A percentile compares a stretch with the other conserved stretches of the same genome.
phyloP scores from a whole-genome alignment of 352 stramenopile species.

The Albugo laibachii region DNA sequence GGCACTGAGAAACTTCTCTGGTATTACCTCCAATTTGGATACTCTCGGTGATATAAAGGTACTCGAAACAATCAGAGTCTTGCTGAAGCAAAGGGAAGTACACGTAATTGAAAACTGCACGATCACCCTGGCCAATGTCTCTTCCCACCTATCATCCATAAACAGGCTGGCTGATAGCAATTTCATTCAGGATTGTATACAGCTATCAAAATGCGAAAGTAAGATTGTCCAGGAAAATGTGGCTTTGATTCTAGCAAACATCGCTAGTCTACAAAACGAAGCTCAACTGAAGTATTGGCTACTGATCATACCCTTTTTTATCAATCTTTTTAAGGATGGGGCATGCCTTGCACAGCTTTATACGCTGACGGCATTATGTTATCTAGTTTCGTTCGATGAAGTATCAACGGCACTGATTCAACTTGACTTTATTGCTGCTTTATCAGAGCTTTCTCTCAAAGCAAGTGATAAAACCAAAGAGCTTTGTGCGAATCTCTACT shows the following conservation, averaged over 20 bases:
- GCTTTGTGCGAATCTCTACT: slow-evolving; percentile 48
- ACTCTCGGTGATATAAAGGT: slow-evolving; percentile 36
- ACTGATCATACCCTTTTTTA: too few species aligned
- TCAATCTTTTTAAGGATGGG: too few species aligned
- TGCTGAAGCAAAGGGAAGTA: slow-evolving; percentile 53
- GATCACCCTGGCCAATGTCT: slow-evolving; percentile 57
- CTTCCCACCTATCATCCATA: slow-evolving; percentile 29
- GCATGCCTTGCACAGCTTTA: slow-evolving; percentile 19
- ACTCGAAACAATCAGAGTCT: slow-evolving; percentile 47
- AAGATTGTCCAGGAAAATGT: slow-evolving; percentile 47
- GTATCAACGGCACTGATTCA: slow-evolving; percentile 46
- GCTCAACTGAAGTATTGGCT: too few species aligned
- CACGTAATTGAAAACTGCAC: slow-evolving; percentile 45
- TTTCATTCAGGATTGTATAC: slow-evolving; percentile 37
- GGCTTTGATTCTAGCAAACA: slow-evolving; percentile 49
- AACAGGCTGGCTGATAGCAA: slow-evolving; percentile 48
- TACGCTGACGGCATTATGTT: slow-evolving; percentile 47
- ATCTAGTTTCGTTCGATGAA: slow-evolving; percentile 27
- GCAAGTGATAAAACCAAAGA: slow-evolving; percentile 37
- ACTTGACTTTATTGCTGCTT: slow-evolving; percentile 33
- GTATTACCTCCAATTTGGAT: slow-evolving; percentile 42
- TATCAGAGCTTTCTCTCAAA: slow-evolving; percentile 20
- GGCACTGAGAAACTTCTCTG: slow-evolving; percentile 64
- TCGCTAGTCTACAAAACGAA: slow-evolving; percentile 10
- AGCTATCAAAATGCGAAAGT: slow-evolving; percentile 30